A percentile compares a stretch with the other conserved stretches of the same genome.
Evolutionary conservation across 805 yeast species (phyloP).

Genomic region (Kodamaea sagamina): DNA sequence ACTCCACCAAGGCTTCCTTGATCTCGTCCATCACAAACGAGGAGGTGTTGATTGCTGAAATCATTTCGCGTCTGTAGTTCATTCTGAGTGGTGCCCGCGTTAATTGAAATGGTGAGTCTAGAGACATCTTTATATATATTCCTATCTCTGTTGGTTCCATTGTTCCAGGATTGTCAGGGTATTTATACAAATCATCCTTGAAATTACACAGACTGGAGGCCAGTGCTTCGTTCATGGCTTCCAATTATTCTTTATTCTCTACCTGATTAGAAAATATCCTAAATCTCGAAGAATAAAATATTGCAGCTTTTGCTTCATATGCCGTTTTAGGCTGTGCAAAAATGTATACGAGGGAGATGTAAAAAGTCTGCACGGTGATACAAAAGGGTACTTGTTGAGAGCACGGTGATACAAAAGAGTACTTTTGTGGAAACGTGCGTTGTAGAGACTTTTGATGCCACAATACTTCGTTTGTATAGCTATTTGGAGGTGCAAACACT

Average conservation of each 20-base stretch:
- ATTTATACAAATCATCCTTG: slow-evolving; percentile 3
- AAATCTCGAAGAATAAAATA: slow-evolving; percentile 1
- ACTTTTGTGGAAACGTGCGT: too few relatives aligned
- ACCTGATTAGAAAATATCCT: slow-evolving; percentile 1
- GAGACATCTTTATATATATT: slow-evolving; percentile 2
- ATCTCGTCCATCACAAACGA: neutral
- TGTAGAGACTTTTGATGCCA: too few relatives aligned
- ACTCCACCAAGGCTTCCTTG: neutral
- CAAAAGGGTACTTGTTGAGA: neutral
- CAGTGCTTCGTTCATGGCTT: slow-evolving; percentile 3
- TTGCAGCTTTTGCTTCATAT: neutral
- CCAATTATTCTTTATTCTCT: slow-evolving; percentile 2
- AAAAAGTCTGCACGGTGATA: neutral
- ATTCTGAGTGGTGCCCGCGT: neutral
- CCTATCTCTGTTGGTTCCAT: neutral
- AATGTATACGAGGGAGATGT: neutral
- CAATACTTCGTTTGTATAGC: too few relatives aligned
- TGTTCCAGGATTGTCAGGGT: neutral
- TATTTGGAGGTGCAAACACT: too few relatives aligned
- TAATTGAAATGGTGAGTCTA: slow-evolving; percentile 1
- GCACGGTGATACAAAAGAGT: too few relatives aligned
- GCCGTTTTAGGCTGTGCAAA: too few relatives aligned
- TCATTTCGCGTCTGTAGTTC: slow-evolving; percentile 7
- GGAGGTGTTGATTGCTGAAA: neutral
- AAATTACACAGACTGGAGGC: slow-evolving; percentile 1